Conservation (phyloP, 225 moss, liverwort and hornwort genomes). For the Bryum argenteum region DNA sequence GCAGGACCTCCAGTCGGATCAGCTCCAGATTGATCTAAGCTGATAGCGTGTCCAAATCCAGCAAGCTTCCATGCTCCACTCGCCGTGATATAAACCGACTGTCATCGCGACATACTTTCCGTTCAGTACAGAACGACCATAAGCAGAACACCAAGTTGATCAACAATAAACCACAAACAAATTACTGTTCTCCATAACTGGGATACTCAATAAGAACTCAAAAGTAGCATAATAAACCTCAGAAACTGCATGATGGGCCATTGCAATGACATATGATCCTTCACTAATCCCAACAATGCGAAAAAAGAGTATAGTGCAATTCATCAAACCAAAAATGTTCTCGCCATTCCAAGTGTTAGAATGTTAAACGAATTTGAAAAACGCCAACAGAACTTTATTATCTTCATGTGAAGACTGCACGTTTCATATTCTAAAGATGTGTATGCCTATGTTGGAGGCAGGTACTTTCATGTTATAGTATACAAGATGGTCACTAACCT, state of each 20-base stretch:
- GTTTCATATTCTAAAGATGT: no score
- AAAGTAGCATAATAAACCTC: neutral
- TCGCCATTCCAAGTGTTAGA: neutral
- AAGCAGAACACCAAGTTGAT: slow-evolving; percentile 12
- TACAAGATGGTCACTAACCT: slow-evolving; percentile 46
- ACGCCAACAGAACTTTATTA: no score
- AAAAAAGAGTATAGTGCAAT: neutral
- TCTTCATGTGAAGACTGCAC: no score
- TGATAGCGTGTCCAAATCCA: slow-evolving; percentile 87
- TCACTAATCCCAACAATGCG: neutral
- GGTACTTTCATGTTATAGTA: neutral
- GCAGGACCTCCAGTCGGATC: slow-evolving; percentile 66
- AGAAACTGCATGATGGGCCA: slow-evolving; percentile 8
- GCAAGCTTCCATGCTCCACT: slow-evolving; percentile 98
- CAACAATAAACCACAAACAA: neutral
- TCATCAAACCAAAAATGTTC: neutral
- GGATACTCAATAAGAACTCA: slow-evolving; percentile 18
- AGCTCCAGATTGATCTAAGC: slow-evolving; percentile 64
- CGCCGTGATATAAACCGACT: slow-evolving; percentile 95
- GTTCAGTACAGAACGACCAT: neutral
- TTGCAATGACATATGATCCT: slow-evolving; percentile 10
- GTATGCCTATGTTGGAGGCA: neutral
- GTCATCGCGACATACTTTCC: slow-evolving; percentile 39
- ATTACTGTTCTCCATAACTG: neutral
- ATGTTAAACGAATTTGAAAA: neutral